phyloP scores from a whole-genome alignment of 139 green algal genomes.

The Picochlorum sp. region DNA sequence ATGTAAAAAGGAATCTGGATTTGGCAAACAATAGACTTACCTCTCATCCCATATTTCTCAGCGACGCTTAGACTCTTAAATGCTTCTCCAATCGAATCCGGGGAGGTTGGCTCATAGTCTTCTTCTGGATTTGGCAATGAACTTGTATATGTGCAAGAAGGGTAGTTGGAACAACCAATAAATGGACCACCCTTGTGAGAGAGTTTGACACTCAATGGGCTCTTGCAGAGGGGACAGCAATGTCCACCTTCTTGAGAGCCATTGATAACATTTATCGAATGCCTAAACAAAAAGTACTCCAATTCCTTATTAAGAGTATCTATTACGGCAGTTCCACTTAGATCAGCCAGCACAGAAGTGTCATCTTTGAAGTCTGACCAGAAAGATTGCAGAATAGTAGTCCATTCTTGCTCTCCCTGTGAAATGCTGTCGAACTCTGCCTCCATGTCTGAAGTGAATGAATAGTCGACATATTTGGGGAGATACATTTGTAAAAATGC shows the following conservation, averaged over 20 bases:
- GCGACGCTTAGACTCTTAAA: not conserved
- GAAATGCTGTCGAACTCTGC: slow-evolving; percentile 52
- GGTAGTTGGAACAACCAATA: slow-evolving; percentile 43
- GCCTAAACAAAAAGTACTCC: slow-evolving; percentile 26
- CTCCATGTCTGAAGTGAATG: slow-evolving; percentile 63
- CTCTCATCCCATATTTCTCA: slow-evolving; percentile 2
- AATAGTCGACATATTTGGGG: slow-evolving; percentile 63
- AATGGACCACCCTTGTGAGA: slow-evolving; percentile 12
- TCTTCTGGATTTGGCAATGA: not conserved
- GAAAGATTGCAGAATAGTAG: slow-evolving; percentile 45
- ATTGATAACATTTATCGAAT: not conserved
- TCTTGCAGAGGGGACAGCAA: slow-evolving; percentile 4
- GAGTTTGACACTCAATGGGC: slow-evolving; percentile 16
- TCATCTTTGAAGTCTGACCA: slow-evolving; percentile 45
- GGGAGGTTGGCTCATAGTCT: not conserved
- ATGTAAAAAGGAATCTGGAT: too few species aligned
- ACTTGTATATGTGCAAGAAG: slow-evolving; percentile 27
- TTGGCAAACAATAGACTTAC: too few species aligned
- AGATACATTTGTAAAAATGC: slow-evolving; percentile 72
- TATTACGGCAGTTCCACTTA: slow-evolving; percentile 44
- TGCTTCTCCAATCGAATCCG: not conserved
- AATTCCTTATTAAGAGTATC: slow-evolving; percentile 43
- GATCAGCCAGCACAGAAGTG: slow-evolving; percentile 9
- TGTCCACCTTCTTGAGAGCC: not conserved
- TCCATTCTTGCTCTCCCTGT: slow-evolving; percentile 29